A percentile compares a stretch with the other conserved stretches of the same genome.
Evolutionary conservation across 1,284 basidiomycete species (phyloP).

Genomic region (Ceratobasidium sp.): DNA sequence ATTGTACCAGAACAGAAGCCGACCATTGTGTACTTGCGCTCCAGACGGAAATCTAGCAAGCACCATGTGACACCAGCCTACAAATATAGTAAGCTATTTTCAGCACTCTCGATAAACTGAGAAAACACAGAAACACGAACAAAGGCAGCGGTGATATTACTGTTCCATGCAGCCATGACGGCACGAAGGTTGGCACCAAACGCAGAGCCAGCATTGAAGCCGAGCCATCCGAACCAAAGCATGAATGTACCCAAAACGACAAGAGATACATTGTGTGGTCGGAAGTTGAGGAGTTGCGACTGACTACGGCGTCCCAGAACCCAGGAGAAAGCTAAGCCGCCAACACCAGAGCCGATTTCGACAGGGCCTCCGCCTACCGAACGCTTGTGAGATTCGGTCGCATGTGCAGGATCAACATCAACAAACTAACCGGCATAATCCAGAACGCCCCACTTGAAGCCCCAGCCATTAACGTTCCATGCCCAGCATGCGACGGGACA

Average conservation of each 20-base stretch:
- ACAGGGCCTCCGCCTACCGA: constrained; percentile 84
- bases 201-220: constrained; percentile 67
- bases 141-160: constrained; percentile 79
- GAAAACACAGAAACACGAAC: constrained; percentile 58
- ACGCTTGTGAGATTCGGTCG: constrained; percentile 44
- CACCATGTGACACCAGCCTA: constrained; percentile 43
- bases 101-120: constrained; percentile 83
- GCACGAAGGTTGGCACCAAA: constrained; percentile 92
- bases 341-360: constrained; percentile 89
- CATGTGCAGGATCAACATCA: constrained; percentile 2
- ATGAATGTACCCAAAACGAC: constrained; percentile 88
- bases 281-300: constrained; percentile 84
- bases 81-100: constrained; percentile 72
- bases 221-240: constrained; percentile 86
- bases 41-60: constrained; percentile 51
- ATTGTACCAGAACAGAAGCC: constrained; percentile 90
- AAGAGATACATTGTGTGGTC: constrained; percentile 91
- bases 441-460: constrained; percentile 86
- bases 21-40: constrained; percentile 72
- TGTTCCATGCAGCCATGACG: constrained; percentile 85
- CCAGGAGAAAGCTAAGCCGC: constrained; percentile 89
- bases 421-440: constrained; percentile 72
- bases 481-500: constrained; percentile 82
- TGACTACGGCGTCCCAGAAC: constrained; percentile 77
- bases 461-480: constrained; percentile 85